A percentile compares a stretch with the other conserved stretches of the same genome.
phyloP scores from a whole-genome alignment of 78 protist species.

The Andalucia godoyi region DNA sequence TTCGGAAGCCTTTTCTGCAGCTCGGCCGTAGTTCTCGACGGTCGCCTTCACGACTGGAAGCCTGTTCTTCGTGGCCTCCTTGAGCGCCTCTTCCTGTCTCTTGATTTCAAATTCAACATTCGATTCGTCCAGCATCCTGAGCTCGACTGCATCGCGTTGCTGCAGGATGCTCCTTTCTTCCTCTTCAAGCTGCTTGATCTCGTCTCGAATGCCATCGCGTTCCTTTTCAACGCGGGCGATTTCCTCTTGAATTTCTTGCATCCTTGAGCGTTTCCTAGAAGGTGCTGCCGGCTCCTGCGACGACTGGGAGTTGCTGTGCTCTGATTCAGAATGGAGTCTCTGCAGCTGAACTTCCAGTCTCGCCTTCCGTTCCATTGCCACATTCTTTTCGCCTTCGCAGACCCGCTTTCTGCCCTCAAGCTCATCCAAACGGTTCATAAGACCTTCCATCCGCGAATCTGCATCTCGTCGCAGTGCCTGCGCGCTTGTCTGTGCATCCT shows the following conservation, averaged over 20 bases:
- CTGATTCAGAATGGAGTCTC: background rate
- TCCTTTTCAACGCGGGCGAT: background rate
- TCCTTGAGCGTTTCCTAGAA: background rate
- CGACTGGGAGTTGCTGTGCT: background rate
- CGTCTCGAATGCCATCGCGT: background rate
- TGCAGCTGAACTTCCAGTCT: slow-evolving; percentile 20
- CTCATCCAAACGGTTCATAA: background rate
- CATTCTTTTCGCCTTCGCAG: slow-evolving; percentile 14
- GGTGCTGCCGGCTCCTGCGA: background rate
- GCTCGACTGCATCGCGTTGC: background rate
- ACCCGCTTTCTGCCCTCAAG: slow-evolving; percentile 1
- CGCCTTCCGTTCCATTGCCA: slow-evolving; percentile 4
- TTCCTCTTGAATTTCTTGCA: slow-evolving; percentile 18
- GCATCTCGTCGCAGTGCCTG: background rate
- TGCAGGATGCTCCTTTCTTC: background rate
- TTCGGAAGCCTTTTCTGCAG: background rate
- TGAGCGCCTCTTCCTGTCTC: background rate
- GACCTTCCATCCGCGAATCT: background rate
- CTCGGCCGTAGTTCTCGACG: background rate
- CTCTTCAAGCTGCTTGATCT: slow-evolving; percentile 5
- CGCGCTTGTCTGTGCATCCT: background rate
- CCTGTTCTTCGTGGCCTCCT: background rate
- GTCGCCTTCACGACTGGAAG: too few species aligned
- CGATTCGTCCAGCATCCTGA: too few species aligned
- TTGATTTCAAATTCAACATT: background rate